phyloP scores from a whole-genome alignment of 441 rosid genomes.

The Dalechampia spathulata region DNA sequence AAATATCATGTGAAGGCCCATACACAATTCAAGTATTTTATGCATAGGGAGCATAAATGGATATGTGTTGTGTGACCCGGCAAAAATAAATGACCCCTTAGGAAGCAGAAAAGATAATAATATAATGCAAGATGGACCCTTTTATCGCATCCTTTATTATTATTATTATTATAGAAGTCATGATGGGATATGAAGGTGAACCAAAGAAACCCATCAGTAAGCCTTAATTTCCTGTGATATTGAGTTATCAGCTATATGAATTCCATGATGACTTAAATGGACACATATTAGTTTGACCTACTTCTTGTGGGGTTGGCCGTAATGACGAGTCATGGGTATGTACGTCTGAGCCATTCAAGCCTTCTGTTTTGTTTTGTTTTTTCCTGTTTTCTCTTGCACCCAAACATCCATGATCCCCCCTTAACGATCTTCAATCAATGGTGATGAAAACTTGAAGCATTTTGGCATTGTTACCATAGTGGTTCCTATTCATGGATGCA shows the following conservation, averaged over 20 bases:
- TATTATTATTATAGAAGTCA: not conserved
- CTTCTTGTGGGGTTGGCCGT: not conserved
- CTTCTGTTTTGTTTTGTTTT: not conserved
- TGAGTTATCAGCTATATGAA: not conserved
- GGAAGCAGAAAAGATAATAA: not conserved
- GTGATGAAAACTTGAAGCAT: no score
- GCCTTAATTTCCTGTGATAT: not conserved
- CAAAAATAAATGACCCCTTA: not conserved
- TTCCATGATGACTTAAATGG: not conserved
- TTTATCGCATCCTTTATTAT: not conserved
- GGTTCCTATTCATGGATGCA: no score
- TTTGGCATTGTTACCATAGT: no score
- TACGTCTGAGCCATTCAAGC: not conserved
- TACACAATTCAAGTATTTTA: constrained; percentile 3
- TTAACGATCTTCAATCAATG: no score
- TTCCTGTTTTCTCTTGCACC: not conserved
- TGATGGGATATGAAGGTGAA: not conserved
- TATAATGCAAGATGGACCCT: constrained; percentile 11
- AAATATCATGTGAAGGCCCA: not conserved
- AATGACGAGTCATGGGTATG: not conserved
- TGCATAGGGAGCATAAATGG: not conserved
- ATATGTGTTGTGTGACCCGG: constrained; percentile 7
- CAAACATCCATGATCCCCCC: no score
- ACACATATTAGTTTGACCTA: not conserved
- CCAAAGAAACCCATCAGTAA: constrained; percentile 1